Base-by-base conservation (phyloP, 306 rosid species). In the Astragalus glycyphyllos region DNA sequence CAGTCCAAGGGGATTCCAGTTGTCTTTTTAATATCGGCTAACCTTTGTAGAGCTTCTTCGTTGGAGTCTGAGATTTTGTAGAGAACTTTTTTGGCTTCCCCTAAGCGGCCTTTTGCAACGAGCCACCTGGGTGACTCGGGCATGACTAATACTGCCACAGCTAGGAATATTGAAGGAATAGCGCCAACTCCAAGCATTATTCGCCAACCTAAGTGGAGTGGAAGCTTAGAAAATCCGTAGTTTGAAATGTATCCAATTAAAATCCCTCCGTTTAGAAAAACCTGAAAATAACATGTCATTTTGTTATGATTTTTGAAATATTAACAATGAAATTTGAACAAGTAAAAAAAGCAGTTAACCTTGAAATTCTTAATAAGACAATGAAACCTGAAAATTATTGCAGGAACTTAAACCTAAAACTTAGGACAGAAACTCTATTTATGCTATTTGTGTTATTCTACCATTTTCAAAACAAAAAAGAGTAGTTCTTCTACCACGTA, bases 41-140 rank as follows among this genome's bases (percentile, higher is more conserved):
- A 70, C 7, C 92, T 79, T 6, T 41, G 75, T 0, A 32, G 62
- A 35, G 97, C 86, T 37, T 91, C 96, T 47, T 83, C 68, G 1
- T n/a, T 46, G 12, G 89, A 83, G 9, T 88, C 86, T 0, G 96
- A 91, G 65, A 87, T 86, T 80, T 77, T 85, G 75, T 79, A 40
- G 15, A 91, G 89, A 65, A 91, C 81, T 5, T 12, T 49, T 56
- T 23, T 69, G 26, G 96, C 92, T 4, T 85, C 96, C 0, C 79
- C 90, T 17, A 91, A 75, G 1, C 92, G 88, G 17, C 97, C 97
- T 5, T 80, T 85, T 60, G 86, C 77, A 15, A 91, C 88, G 1
- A 91, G 92, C 96, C 97, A 91, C 2, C 96, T 77, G 0, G 97
- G 97, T 0, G 97, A 91, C 78, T 91, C 97, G 0, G 97, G 97